These are phyloP conservation scores for Melanomma pulvis-pyrius DNA, from an alignment of 495 filamentous ascomycete species.

Conservation along the genomic window DNA sequence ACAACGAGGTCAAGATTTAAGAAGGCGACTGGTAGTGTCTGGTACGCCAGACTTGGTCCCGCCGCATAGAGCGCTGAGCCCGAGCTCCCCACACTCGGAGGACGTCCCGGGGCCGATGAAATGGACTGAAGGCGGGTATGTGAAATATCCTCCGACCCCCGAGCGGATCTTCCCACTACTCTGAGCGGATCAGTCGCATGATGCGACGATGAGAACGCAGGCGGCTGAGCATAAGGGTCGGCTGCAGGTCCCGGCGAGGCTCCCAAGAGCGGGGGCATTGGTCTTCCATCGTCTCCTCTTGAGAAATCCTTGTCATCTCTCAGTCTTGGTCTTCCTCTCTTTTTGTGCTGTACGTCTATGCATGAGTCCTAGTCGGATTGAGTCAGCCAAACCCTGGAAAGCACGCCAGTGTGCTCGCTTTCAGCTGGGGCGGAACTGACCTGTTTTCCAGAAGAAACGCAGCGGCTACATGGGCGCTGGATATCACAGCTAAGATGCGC, in stretches of 20 bases:
- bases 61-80: conserved; percentile 15
- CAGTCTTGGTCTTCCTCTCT: conserved; percentile 86
- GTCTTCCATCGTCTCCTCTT: conserved; percentile 27
- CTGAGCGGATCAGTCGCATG: conserved; percentile 19
- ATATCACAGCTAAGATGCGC: conserved; percentile 85
- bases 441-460: conserved; percentile 65
- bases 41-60: conserved; percentile 20
- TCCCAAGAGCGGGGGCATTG: conserved; percentile 11
- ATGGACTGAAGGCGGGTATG: conserved; percentile 14
- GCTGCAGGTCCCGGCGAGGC: conserved; percentile 11
- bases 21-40: conserved; percentile 31
- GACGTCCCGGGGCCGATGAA: background rate
- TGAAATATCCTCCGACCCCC: conserved; percentile 16
- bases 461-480: conserved; percentile 64
- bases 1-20: conserved; percentile 48
- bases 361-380: conserved; percentile 68
- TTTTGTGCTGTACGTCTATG: conserved; percentile 94
- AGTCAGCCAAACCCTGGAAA: background rate
- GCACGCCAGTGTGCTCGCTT: background rate
- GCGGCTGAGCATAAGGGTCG: conserved; percentile 11
- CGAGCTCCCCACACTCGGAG: conserved; percentile 19
- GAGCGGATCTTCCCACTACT: conserved; percentile 16
- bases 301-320: conserved; percentile 70
- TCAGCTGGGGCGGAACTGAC: conserved; percentile 46
- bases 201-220: conserved; percentile 15